Conservation (phyloP, 805 yeast species). For the Candida ficus region DNA sequence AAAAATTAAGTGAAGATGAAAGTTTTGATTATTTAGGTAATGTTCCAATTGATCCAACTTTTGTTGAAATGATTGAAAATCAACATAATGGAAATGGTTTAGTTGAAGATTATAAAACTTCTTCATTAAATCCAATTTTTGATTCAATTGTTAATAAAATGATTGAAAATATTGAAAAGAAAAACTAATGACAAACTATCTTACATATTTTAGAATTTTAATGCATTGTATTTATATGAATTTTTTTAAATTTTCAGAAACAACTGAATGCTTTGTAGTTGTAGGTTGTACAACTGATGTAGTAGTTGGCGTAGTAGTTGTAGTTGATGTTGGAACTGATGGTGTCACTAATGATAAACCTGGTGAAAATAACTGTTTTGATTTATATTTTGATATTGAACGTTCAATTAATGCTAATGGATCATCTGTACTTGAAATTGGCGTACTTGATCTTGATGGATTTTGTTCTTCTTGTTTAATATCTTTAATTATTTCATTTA, state of each 20-base stretch:
- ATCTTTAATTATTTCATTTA: not conserved
- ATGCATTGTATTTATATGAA: conserved; percentile 2
- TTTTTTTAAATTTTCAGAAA: conserved; percentile 8
- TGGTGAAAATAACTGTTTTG: not conserved
- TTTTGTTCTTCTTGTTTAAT: not conserved
- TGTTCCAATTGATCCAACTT: conserved; percentile 90
- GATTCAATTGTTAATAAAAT: conserved; percentile 38
- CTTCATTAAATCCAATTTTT: conserved; percentile 36
- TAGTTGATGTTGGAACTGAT: not conserved
- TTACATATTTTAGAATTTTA: too few relatives aligned
- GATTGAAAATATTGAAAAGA: conserved; percentile 18
- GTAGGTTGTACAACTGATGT: not conserved
- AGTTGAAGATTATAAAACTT: conserved; percentile 31
- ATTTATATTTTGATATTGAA: conserved; percentile 6
- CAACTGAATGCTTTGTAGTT: not conserved
- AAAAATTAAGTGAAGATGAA: conserved; percentile 55
- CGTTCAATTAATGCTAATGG: conserved; percentile 5
- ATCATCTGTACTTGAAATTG: not conserved
- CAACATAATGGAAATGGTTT: conserved; percentile 28
- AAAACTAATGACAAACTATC: too few relatives aligned
- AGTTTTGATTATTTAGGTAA: conserved; percentile 71
- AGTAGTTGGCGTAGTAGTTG: not conserved
- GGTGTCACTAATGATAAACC: not conserved
- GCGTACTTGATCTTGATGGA: not conserved
- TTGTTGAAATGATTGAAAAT: conserved; percentile 81